Base-by-base conservation (phyloP, 352 stramenopile species). In the Globisporangium cylindrosporum region DNA sequence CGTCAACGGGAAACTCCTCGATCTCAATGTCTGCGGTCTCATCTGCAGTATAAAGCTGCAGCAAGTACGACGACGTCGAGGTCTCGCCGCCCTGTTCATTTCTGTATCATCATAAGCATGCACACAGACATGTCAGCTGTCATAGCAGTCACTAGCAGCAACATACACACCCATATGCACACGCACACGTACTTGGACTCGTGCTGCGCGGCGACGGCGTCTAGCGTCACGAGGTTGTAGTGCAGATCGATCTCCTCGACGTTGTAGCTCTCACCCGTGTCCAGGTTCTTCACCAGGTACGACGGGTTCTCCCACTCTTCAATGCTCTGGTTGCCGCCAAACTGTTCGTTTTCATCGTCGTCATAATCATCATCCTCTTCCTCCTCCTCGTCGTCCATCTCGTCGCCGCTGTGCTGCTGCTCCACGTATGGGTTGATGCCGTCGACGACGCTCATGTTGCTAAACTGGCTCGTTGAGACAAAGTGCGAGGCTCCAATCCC, bases 181-280 rank as follows among this genome's bases (percentile, higher is more conserved):
- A 7, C 46, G 15, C 9, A 60, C 3, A 77, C 75, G 22, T 73
- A 88, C 80, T 78, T 88, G 59, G 74, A 76, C 67, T 80, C 76
- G 63, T 88, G 80, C 62, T 92, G 80, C 34, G 78, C 73, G 5
- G 73, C 82, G 25, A 92, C 73, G 8, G 81, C 81, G 53, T 94
- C 86, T 15, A 94, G 73, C 41, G 84, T 92, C 27, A 92, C 79
- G 54, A 93, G 73, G 22, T 76, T 88, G 60, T 92, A 94, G 54
- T 92, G 83, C 73, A 92, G 84, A 59, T 94, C 86, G 68, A 94
- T 94, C 71, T 94, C 82, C 57, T 94, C 86, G 4, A 94, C 84
- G 27, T 83, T 73, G 64, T 92, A 94, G 22, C 77, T 89, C 72
- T 91, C 80, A 43, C 86, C 86, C 48, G 82, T 92, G 69, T 94